Percentiles rank a stretch among this genome's conserved stretches.
phyloP scores from a whole-genome alignment of 257 asterid genomes.

The Plantago elongata region DNA sequence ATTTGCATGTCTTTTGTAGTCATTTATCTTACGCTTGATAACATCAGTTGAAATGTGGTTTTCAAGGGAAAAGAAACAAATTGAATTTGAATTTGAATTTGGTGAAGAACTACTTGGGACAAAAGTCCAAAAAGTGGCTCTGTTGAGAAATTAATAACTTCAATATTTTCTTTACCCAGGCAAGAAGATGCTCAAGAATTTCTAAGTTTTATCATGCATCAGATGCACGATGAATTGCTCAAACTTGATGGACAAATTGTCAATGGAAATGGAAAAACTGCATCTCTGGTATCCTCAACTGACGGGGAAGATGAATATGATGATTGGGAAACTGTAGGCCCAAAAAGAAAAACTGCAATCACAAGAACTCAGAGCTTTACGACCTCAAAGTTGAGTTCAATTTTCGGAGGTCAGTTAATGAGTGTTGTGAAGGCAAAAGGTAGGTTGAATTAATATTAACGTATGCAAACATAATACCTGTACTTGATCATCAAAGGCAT shows the following conservation, averaged over 20 bases:
- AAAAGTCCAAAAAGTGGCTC: neutral
- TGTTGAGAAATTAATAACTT: slow-evolving; percentile 4
- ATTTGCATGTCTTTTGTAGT: slow-evolving; percentile 15
- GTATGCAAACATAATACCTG: no score
- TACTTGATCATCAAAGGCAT: no score
- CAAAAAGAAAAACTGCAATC: slow-evolving; percentile 58
- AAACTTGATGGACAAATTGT: slow-evolving; percentile 58
- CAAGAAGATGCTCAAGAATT: slow-evolving; percentile 95
- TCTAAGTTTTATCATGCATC: slow-evolving; percentile 81
- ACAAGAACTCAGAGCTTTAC: slow-evolving; percentile 75
- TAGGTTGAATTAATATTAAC: slow-evolving; percentile 14
- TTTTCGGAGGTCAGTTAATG: slow-evolving; percentile 74
- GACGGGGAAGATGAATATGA: slow-evolving; percentile 56
- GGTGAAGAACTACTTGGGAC: neutral
- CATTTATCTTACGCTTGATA: slow-evolving; percentile 12
- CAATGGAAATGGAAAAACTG: slow-evolving; percentile 42
- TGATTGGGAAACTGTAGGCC: slow-evolving; percentile 73
- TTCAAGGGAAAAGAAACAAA: neutral
- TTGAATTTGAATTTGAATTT: no score
- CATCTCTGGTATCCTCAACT: slow-evolving; percentile 58
- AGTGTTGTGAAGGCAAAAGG: slow-evolving; percentile 88
- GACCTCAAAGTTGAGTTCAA: slow-evolving; percentile 70
- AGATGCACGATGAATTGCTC: slow-evolving; percentile 89
- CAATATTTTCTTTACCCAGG: slow-evolving; percentile 29
- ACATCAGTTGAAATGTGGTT: neutral